A percentile compares a stretch with the other conserved stretches of the same genome.
These are phyloP conservation scores for Geranomyces variabilis DNA, from an alignment of 192 early-diverging fungal genomes.

Conservation along the genomic window DNA sequence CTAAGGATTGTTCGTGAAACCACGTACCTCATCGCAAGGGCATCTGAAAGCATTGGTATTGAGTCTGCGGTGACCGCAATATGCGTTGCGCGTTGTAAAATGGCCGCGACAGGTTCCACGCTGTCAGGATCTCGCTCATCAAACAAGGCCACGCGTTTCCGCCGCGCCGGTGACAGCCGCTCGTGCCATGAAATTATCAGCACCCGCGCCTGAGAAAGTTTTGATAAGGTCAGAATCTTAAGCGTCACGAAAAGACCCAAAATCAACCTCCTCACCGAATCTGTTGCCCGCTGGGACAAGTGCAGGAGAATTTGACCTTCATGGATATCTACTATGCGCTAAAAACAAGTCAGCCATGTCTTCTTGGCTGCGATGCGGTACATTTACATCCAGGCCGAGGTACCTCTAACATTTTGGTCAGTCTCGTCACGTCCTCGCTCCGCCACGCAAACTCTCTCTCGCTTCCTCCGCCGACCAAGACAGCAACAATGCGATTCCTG, in stretches of 20 bases:
- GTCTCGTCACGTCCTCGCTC: constrained; percentile 15
- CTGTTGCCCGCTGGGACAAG: constrained; percentile 9
- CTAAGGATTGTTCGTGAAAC: neutral
- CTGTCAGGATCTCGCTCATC: neutral
- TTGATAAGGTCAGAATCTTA: neutral
- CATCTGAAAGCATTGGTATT: constrained; percentile 28
- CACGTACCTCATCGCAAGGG: constrained; percentile 14
- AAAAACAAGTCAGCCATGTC: neutral
- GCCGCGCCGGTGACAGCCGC: constrained; percentile 3
- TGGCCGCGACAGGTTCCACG: neutral
- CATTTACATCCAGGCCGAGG: neutral
- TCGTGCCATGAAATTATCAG: constrained; percentile 6
- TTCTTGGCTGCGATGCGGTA: neutral
- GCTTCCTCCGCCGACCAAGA: constrained; percentile 4
- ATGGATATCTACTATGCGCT: constrained; percentile 34
- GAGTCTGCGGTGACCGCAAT: constrained; percentile 33
- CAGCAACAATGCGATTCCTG: constrained; percentile 13
- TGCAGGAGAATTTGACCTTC: constrained; percentile 6
- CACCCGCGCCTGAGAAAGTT: neutral
- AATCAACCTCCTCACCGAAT: neutral
- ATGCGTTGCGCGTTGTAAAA: constrained; percentile 25
- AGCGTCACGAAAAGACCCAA: neutral
- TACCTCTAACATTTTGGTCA: constrained; percentile 28
- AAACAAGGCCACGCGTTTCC: neutral
- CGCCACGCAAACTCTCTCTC: constrained; percentile 21